Evolutionary conservation across 768 basidiomycete genomes (phyloP).

Genomic region (Xerocomus brunneocitrinus): DNA sequence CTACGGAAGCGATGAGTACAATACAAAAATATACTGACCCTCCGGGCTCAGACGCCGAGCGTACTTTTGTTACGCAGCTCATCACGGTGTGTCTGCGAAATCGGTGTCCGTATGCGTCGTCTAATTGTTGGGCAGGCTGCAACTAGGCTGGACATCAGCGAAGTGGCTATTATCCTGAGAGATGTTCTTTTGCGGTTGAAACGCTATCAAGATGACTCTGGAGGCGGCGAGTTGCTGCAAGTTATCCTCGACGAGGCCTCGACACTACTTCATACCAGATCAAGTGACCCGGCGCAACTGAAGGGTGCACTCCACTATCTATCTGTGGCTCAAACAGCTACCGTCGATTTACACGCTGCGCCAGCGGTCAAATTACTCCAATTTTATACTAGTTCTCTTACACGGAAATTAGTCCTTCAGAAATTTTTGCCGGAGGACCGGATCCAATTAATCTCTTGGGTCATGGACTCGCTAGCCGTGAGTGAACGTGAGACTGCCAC

Average conservation of each 20-base stretch:
- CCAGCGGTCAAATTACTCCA: slow-evolving; percentile 45
- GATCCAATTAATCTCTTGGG: slow-evolving; percentile 40
- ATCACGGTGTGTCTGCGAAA: slow-evolving; percentile 38
- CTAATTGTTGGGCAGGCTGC: slow-evolving; percentile 40
- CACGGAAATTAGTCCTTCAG: slow-evolving; percentile 44
- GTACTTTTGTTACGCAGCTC: slow-evolving; percentile 43
- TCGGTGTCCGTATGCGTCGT: background rate
- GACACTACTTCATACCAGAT: slow-evolving; percentile 29
- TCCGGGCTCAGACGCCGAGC: slow-evolving; percentile 43
- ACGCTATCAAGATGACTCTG: slow-evolving; percentile 35
- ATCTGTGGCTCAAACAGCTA: slow-evolving; percentile 42
- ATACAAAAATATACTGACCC: slow-evolving; percentile 43
- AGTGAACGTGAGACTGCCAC: slow-evolving; percentile 31
- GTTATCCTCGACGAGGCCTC: slow-evolving; percentile 36
- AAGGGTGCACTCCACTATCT: slow-evolving; percentile 40
- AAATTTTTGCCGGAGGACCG: slow-evolving; percentile 42
- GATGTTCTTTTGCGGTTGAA: slow-evolving; percentile 50
- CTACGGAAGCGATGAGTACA: slow-evolving; percentile 44
- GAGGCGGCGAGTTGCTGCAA: slow-evolving; percentile 39
- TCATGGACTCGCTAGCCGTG: slow-evolving; percentile 42
- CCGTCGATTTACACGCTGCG: slow-evolving; percentile 38
- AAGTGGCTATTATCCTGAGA: slow-evolving; percentile 46
- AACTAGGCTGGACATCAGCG: slow-evolving; percentile 36
- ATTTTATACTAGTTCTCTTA: slow-evolving; percentile 45
- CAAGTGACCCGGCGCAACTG: slow-evolving; percentile 31